Evolutionary conservation across 495 filamentous ascomycete species (phyloP), one percentile per base, ranked within the genome.

Genomic region (Aspergillus leporis): DNA sequence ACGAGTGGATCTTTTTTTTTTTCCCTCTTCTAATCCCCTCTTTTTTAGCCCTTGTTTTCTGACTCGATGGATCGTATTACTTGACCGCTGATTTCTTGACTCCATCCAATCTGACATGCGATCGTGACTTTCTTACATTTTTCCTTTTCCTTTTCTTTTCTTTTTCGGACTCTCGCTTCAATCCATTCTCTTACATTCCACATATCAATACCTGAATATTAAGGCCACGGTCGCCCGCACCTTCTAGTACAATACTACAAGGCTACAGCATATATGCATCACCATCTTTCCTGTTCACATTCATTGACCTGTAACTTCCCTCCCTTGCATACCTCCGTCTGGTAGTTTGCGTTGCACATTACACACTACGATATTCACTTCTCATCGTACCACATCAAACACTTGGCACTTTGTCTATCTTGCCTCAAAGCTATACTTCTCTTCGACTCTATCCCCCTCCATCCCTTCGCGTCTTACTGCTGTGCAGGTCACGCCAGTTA

Each of bases 121-220:
- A 53, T 41, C 14, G n/a, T n/a, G n/a, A n/a, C 19, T 36, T 21
- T 22, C 36, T 21, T 52, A n/a, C n/a, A n/a, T 36, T 28, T 52
- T 21, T 36, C 38, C 21, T 52, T 52, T 28, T 36, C 5, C n/a
- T 13, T 18, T 52, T 52, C 5, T 36, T 52, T 31, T 32, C 2
- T 30, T 31, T 50, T 31, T 50, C 12, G 19, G 16, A 16, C 14
- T 30, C 12, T 38, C 31, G 50, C 34, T 36, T 36, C 31, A 18
- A 32, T 38, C 16, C 56, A 16, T 31, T 49, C 50, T 12, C 25
- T 40, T 13, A 40, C 36, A 40, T 40, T 43, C 40, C 40, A 43
- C 40, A 43, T 43, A 18, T 9, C 32, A 36, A 22, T 47, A 25
- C 25, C 50, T 48, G 49, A 48, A 59, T 59, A 60, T 55, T 54